Evolutionary conservation across 192 early-diverging fungal species (phyloP).

Genomic region (Paraglomus brasilianum): DNA sequence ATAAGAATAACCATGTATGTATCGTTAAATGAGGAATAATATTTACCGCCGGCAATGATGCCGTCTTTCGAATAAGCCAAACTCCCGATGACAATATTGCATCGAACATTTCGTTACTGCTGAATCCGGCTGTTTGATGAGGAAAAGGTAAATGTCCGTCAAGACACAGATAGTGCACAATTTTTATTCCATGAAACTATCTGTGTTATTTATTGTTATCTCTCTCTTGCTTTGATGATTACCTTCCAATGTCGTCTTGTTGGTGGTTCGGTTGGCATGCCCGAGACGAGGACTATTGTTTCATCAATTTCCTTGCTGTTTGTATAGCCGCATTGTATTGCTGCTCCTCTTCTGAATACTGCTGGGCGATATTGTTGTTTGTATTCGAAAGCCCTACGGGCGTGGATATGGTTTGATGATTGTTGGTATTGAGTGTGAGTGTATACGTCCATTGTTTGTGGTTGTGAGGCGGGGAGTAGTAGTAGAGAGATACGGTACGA

Average conservation of each 20-base stretch:
- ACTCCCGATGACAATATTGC: constrained; percentile 31
- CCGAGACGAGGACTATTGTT: not conserved
- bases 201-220: not conserved
- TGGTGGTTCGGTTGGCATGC: constrained; percentile 2
- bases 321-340: too few species aligned
- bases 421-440: too few species aligned
- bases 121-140: constrained; percentile 34
- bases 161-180: too few species aligned
- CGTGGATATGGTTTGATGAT: too few species aligned
- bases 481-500: too few species aligned
- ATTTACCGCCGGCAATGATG: constrained; percentile 41
- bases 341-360: too few species aligned
- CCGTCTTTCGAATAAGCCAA: constrained; percentile 38
- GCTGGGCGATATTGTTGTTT: too few species aligned
- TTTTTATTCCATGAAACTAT: not conserved
- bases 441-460: too few species aligned
- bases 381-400: too few species aligned
- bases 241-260: constrained; percentile 20
- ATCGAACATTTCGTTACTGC: constrained; percentile 34
- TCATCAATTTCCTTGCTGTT: not conserved
- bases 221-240: not conserved
- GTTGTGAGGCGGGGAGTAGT: too few species aligned
- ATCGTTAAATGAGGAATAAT: not conserved
- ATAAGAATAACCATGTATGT: not conserved
- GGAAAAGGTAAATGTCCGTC: not conserved